These are phyloP conservation scores for Pichia manshurica DNA, from an alignment of 805 yeast species.

Conservation along the genomic window DNA sequence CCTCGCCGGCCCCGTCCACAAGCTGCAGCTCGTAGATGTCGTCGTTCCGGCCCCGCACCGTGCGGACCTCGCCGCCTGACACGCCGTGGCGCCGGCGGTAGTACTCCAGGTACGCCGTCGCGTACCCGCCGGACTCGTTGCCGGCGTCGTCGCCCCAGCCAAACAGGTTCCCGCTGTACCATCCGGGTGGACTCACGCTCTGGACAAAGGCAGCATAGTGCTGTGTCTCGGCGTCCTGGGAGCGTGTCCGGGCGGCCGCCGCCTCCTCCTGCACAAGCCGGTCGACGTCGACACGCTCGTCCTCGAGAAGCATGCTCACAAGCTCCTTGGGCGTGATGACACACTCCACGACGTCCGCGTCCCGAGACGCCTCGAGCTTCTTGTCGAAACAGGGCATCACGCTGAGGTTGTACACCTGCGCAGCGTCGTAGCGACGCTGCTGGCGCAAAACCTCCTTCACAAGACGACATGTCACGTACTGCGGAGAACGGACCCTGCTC, in stretches of 20 bases:
- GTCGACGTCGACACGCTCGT: constrained; percentile 38
- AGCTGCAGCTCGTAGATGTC: constrained; percentile 71
- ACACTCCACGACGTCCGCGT: constrained; percentile 71
- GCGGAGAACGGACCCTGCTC: constrained; percentile 80
- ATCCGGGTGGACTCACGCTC: constrained; percentile 44
- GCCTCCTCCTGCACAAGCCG: constrained; percentile 17
- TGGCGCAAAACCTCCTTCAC: constrained; percentile 47
- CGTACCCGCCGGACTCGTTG: constrained; percentile 86
- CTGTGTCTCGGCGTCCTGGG: no score
- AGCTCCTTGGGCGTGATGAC: constrained; percentile 90
- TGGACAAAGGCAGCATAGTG: neutral
- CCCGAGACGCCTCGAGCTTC: constrained; percentile 86
- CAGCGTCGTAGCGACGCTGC: constrained; percentile 26
- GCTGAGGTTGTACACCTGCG: constrained; percentile 66
- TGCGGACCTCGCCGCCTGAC: constrained; percentile 27
- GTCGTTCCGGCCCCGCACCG: constrained; percentile 61
- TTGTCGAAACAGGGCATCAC: constrained; percentile 98
- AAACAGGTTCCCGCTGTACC: constrained; percentile 47
- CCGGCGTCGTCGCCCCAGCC: constrained; percentile 75
- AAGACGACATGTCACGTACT: constrained; percentile 82
- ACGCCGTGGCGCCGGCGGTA: constrained; percentile 6
- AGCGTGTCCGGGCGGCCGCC: neutral
- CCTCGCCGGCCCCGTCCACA: constrained; percentile 27
- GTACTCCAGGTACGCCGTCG: constrained; percentile 53
- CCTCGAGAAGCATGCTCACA: constrained; percentile 51